Base-by-base conservation (phyloP, 768 basidiomycete species). In the Favolaschia claudopus region DNA sequence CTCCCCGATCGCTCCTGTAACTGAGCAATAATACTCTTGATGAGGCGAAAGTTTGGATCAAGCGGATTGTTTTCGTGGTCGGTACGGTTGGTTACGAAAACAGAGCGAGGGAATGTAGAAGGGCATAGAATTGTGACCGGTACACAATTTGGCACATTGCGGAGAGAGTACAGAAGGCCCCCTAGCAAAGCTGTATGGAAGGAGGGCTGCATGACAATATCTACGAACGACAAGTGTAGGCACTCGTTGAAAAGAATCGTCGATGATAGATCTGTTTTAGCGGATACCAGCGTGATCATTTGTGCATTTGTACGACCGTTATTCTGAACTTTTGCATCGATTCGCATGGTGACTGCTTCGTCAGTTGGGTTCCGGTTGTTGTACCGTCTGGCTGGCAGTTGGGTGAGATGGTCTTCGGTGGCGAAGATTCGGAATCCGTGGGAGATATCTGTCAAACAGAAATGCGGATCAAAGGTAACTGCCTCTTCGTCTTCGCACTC, bases 391-490 rank as follows among this genome's bases (percentile, higher is more conserved):
- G 53, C 15, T 14, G 43, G 36, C 6, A 55, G 24, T 37, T 55
- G 2, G 9, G 32, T 53, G 5, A 27, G 32, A 25, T 53, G 39
- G 13, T 53, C 51, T n/a, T 42, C 31, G 27, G 28, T 32, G 5
- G 51, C 51, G 19, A 53, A 42, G 17, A 53, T 53, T 25, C 51
- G 38, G 39, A 53, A 51, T 5, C 38, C 38, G 49, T 20, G 49
- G 3, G 49, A 28, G 27, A 51, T 19, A 25, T 51, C 49, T 25
- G 51, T 37, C 34, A 55, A 19, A 14, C 44, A 13, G 43, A 55
- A 46, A 33, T 46, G 8, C 53, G 43, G 53, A 55, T 55, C 53
- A 55, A 55, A 55, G 20, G 53, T 55, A 25, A 55, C 14, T 34
- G 9, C 24, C n/a, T 33, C 14, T 9, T 45, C 44, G 36, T 55